These are phyloP conservation scores for Septoria petroselini DNA, from an alignment of 2,329 filamentous ascomycete species.

Conservation along the genomic window DNA sequence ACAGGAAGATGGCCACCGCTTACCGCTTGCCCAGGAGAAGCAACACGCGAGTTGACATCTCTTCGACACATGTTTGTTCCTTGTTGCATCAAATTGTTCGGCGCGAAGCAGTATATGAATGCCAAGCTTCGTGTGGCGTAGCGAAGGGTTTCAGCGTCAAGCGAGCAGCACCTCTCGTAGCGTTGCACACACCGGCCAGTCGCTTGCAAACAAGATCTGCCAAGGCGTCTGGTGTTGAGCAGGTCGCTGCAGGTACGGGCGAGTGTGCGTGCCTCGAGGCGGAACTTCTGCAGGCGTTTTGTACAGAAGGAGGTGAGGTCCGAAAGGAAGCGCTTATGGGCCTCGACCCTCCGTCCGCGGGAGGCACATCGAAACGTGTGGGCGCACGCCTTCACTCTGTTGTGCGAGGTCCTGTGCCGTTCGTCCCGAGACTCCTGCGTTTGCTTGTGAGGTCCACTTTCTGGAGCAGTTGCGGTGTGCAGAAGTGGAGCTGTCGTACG, in stretches of 20 bases:
- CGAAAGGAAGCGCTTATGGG: neutral
- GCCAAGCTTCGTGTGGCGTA: conserved; percentile 1
- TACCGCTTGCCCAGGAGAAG: neutral
- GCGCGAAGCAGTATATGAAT: conserved; percentile 3
- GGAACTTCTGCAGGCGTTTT: neutral
- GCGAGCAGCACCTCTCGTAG: conserved; percentile 3
- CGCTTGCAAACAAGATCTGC: conserved; percentile 9
- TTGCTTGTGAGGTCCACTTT: neutral
- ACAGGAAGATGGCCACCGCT: conserved; percentile 2
- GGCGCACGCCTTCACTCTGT: neutral
- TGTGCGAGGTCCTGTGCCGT: conserved; percentile 6
- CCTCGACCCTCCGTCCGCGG: neutral
- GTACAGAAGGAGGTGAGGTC: neutral
- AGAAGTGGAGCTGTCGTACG: too few relatives aligned
- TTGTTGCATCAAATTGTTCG: conserved; percentile 1
- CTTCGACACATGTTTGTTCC: conserved; percentile 3
- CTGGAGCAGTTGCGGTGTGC: too few relatives aligned
- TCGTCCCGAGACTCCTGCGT: neutral
- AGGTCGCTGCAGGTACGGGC: conserved; percentile 3
- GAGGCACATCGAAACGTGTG: neutral
- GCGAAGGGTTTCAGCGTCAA: neutral
- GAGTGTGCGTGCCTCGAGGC: conserved; percentile 1
- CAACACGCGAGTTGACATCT: neutral
- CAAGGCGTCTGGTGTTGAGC: conserved; percentile 5
- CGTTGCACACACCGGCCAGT: conserved; percentile 3